phyloP scores from a whole-genome alignment of 2,329 filamentous ascomycete genomes.

The Sclerotinia nivalis region DNA sequence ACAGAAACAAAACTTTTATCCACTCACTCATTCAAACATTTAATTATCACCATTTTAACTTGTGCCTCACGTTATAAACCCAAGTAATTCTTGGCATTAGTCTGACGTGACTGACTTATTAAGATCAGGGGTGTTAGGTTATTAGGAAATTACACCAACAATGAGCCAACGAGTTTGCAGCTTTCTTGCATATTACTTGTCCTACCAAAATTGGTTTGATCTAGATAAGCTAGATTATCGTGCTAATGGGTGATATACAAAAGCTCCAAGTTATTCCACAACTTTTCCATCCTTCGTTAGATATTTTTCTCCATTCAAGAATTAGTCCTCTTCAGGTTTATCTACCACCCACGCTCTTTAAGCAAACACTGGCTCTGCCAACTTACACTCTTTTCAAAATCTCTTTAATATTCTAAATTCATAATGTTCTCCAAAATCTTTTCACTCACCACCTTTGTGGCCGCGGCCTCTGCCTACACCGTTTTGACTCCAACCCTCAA shows the following conservation, averaged over 20 bases:
- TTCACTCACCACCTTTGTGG: slow-evolving; percentile 10
- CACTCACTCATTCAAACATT: not conserved
- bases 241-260: slow-evolving; percentile 11
- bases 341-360: slow-evolving; percentile 14
- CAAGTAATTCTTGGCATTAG: not conserved
- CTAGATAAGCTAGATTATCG: not conserved
- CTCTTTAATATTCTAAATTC: slow-evolving; percentile 4
- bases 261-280: slow-evolving; percentile 1
- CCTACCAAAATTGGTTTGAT: not conserved
- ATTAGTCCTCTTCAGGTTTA: not conserved
- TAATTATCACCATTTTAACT: not conserved
- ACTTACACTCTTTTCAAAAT: slow-evolving; percentile 19
- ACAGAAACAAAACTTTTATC: no score
- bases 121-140: slow-evolving; percentile 1
- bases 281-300: slow-evolving; percentile 1
- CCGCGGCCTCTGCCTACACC: slow-evolving; percentile 14
- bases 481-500: slow-evolving; percentile 16
- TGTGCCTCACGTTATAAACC: not conserved
- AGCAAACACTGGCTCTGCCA: slow-evolving; percentile 10
- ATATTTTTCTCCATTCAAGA: slow-evolving; percentile 12
- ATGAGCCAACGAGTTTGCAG: not conserved
- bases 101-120: not conserved
- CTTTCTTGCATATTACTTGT: not conserved
- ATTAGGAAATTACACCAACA: slow-evolving; percentile 15
- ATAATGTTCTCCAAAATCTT: slow-evolving; percentile 22